Evolutionary conservation across 768 basidiomycete species (phyloP).

Genomic region (Grammothele lineata): DNA sequence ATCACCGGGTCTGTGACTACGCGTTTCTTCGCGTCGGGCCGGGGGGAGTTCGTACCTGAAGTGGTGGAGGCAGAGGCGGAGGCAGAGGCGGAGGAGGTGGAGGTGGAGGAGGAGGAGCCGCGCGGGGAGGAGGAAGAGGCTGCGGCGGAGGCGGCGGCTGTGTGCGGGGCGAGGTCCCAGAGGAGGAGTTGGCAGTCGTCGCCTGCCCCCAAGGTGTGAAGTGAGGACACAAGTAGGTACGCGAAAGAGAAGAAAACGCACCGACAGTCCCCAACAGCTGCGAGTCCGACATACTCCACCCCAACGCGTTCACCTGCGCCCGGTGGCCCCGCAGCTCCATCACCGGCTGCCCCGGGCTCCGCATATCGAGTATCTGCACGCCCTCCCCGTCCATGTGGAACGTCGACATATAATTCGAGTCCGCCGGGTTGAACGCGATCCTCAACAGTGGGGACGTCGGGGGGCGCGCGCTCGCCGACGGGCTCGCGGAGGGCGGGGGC

Average conservation of each 20-base stretch:
- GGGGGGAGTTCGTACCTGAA: slow-evolving; percentile 73
- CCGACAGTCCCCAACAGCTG: slow-evolving; percentile 87
- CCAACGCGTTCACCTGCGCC: slow-evolving; percentile 78
- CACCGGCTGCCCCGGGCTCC: slow-evolving; percentile 92
- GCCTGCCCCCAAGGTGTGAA: slow-evolving; percentile 39
- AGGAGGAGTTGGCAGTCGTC: slow-evolving; percentile 93
- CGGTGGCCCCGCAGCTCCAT: slow-evolving; percentile 86
- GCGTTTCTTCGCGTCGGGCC: slow-evolving; percentile 76
- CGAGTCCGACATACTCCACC: slow-evolving; percentile 84
- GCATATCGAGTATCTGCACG: slow-evolving; percentile 94
- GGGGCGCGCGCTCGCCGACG: slow-evolving; percentile 59
- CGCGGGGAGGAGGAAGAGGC: slow-evolving; percentile 60
- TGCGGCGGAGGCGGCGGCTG: slow-evolving; percentile 50
- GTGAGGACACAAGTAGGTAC: slow-evolving; percentile 1
- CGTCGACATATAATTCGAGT: slow-evolving; percentile 94
- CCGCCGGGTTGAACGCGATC: slow-evolving; percentile 86
- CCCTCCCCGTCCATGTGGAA: slow-evolving; percentile 92
- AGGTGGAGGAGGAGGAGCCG: slow-evolving; percentile 35
- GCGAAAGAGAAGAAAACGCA: slow-evolving; percentile 28
- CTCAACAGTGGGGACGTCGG: slow-evolving; percentile 79
- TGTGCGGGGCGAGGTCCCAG: slow-evolving; percentile 79
- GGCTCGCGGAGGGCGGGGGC: slow-evolving; percentile 52
- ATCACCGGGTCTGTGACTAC: slow-evolving; percentile 74
- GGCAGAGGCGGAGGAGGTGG: no score
- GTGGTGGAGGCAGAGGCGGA: slow-evolving; percentile 59